Conservation (phyloP, 2,329 filamentous ascomycete species). For the Fusarium chuoi region DNA sequence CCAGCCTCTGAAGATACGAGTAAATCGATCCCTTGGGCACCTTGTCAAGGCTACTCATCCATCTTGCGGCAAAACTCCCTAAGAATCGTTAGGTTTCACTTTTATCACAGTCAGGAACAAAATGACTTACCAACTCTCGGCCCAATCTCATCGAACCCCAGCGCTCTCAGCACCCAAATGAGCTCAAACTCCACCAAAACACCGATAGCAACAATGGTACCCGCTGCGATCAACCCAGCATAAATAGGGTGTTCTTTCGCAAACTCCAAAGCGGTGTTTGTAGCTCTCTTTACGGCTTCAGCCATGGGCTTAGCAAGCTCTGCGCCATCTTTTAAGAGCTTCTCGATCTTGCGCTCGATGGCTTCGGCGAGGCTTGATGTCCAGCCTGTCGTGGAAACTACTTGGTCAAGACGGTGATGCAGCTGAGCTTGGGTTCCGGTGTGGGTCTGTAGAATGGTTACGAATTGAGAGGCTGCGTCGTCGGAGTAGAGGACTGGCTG, state of each 20-base stretch:
- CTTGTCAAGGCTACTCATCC: conserved; percentile 38
- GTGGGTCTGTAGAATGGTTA: conserved; percentile 16
- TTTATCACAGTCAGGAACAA: rapidly evolving
- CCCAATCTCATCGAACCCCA: conserved; percentile 35
- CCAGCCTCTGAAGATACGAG: conserved; percentile 35
- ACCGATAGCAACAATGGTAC: conserved; percentile 31
- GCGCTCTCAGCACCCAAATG: conserved; percentile 31
- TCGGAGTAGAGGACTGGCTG: conserved; percentile 15
- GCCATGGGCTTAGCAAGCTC: conserved; percentile 17
- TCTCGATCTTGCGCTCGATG: conserved; percentile 29
- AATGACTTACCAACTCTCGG: conserved; percentile 28
- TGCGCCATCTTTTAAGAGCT: conserved; percentile 17
- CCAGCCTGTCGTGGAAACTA: conserved; percentile 27
- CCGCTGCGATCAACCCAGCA: conserved; percentile 27
- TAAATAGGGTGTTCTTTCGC: conserved; percentile 34
- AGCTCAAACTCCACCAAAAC: conserved; percentile 33
- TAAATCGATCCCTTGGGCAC: conserved; percentile 35
- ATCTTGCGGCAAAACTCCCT: conserved; percentile 40
- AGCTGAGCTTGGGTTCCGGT: neutral
- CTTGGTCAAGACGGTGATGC: conserved; percentile 5
- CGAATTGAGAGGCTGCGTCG: conserved; percentile 25
- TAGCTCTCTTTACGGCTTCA: conserved; percentile 24
- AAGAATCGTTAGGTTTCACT: rapidly evolving
- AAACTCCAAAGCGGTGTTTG: conserved; percentile 19
- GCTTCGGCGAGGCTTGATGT: conserved; percentile 28